Base-by-base conservation (phyloP, 164 flowering plant species). In the Aristolochia californica region DNA sequence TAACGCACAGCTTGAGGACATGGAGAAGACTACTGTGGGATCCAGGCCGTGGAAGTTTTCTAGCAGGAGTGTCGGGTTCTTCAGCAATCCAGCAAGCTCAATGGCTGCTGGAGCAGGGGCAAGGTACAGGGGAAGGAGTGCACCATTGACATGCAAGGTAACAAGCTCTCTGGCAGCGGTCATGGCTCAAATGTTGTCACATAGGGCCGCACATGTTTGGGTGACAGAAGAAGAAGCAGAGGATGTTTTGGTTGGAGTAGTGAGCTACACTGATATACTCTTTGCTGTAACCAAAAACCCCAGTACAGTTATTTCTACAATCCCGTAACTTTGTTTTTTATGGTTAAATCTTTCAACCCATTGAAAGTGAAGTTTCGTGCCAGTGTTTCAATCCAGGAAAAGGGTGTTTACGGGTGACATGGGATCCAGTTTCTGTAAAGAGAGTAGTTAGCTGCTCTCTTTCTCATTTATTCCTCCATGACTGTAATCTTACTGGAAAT, bases 121-220 rank as follows among this genome's bases (percentile, higher is more conserved):
- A 0, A 15, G 48, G 85, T 89, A 87, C 50, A 67, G 96, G 50
- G 97, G 96, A 16, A 78, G 99, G 70, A 93, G 88, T 59, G 80
- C 90, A 3, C 95, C 99, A 0, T 73, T 90, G 74, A 89, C 88
- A 4, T 93, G 99, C 57, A 89, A 77, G 63, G 76, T 54, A 7
- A 75, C 85, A 0, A 93, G 89, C 61, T 87, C 97, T 0, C 62
- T 93, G 66, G 99, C 99, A 7, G 99, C 99, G 5, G 97, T 93
- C 44, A 81, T 93, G 97, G 97, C 99, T 53, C 99, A 93, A 72
- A 85, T 93, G 96, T 70, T 93, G 21, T 89, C 97, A 23, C 99
- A 93, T 64, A 66, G 99, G 65, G 91, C 87, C 21, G 79, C 88
- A 21, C 97, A 87, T 70, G 90, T 93, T 4, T 93, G 99, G 99